Evolutionary conservation across 345 rosid species (phyloP).

Genomic region (Isatis tinctoria): DNA sequence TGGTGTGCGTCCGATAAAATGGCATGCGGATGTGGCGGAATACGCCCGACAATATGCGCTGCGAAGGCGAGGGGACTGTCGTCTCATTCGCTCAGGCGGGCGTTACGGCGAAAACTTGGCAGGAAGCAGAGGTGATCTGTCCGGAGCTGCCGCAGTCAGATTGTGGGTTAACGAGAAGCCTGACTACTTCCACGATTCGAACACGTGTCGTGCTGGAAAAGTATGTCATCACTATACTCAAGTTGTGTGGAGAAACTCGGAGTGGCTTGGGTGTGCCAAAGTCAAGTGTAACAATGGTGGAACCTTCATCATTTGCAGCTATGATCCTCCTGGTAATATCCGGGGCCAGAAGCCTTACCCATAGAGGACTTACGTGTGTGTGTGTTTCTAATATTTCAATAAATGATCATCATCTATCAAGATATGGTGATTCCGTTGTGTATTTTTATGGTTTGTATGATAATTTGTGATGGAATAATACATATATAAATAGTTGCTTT

Average conservation of each 20-base stretch:
- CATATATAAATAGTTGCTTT: background rate
- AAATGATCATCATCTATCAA: constrained; percentile 15
- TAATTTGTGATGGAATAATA: background rate
- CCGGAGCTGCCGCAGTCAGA: constrained; percentile 27
- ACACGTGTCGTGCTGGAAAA: constrained; percentile 7
- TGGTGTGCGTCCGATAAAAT: constrained; percentile 30
- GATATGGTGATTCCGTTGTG: constrained; percentile 9
- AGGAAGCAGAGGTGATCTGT: constrained; percentile 15
- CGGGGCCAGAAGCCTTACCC: constrained; percentile 39
- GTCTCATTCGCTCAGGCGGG: constrained; percentile 27
- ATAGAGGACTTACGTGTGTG: constrained; percentile 16
- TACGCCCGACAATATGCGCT: constrained; percentile 31
- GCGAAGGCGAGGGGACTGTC: constrained; percentile 24
- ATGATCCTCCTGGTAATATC: constrained; percentile 48
- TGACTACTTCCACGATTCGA: background rate
- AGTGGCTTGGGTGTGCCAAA: constrained; percentile 57
- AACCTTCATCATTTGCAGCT: constrained; percentile 51
- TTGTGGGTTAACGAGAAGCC: constrained; percentile 28
- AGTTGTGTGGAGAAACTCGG: constrained; percentile 55
- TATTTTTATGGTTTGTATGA: background rate
- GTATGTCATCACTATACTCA: constrained; percentile 41
- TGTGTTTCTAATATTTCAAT: background rate
- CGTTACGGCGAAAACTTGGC: constrained; percentile 42
- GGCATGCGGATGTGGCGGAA: constrained; percentile 31
- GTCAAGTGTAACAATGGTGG: constrained; percentile 51